Percentiles rank a stretch among this genome's conserved stretches.
phyloP scores from a whole-genome alignment of 2,329 filamentous ascomycete species.

The Trichoderma citrinoviride region DNA sequence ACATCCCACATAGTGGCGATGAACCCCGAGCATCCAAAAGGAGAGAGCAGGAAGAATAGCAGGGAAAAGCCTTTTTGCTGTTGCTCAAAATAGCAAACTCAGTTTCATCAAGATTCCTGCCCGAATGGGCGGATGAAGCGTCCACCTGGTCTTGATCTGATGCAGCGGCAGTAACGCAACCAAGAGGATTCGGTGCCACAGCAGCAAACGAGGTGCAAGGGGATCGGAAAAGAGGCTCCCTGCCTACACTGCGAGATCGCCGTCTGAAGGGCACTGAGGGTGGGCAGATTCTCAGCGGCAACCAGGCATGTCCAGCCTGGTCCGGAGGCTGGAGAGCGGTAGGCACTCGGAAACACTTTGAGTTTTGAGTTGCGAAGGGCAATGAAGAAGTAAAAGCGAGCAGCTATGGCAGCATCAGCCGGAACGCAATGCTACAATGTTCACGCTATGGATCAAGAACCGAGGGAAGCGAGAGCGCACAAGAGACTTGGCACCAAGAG shows the following conservation, averaged over 20 bases:
- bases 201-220: conserved; percentile 11
- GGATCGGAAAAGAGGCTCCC: neutral
- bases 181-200: conserved; percentile 19
- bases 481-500: neutral
- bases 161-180: conserved; percentile 23
- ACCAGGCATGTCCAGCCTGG: neutral
- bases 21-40: conserved; percentile 9
- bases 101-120: neutral
- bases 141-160: neutral
- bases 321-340: neutral
- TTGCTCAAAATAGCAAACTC: neutral
- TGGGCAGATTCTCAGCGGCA: neutral
- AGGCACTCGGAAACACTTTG: conserved; percentile 8
- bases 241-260: neutral
- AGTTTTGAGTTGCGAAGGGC: conserved; percentile 18
- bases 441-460: neutral
- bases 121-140: neutral
- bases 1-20: conserved; percentile 53
- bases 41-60: neutral
- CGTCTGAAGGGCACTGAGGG: neutral
- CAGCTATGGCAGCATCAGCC: neutral
- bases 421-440: neutral
- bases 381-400: neutral
- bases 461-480: conserved; percentile 1
- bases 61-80: neutral